Base-by-base conservation (phyloP, 139 green algal species). In the Asterochloris sp. region DNA sequence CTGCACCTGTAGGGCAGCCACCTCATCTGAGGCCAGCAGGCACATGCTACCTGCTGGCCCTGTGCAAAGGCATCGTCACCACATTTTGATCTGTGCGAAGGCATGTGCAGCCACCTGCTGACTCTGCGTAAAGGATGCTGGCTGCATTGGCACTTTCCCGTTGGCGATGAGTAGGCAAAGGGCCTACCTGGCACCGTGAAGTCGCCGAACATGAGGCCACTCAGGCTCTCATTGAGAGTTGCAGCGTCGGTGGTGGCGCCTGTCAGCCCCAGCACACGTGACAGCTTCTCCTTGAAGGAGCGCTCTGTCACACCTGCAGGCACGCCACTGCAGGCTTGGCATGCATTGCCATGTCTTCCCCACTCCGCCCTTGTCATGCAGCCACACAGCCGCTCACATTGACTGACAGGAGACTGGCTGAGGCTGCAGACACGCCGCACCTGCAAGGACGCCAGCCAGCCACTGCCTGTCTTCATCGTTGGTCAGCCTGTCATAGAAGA, bases 401-500 rank as follows among this genome's bases (percentile, higher is more conserved):
- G 19, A 68, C 0, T 54, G 13, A 28, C 38, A 62, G 16, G 60
- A 24, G 10, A 17, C 19, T 80, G 69, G 76, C 75, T 90, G 88
- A 28, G 89, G 79, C n/a, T 85, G 83, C 14, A 16, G n/a, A 17
- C 74, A 54, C 68, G 13, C 10, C 67, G 60, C 69, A 74, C 61
- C n/a, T 88, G 60, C 79, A 76, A 82, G 71, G 47, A 75, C 71
- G 10, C 24, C 26, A 38, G 82, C 80, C 78, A 94, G 95, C 90
- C 92, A 95, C n/a, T 84, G 71, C 83, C 92, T 92, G 90, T 98
- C 94, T 71, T 93, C 88, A 21, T 87, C 69, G 83, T 92, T 93
- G 79, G 95, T 93, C 28, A 98, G 87, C 14, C 93, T 84, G 85
- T 98, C 94, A 77, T 96, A 89, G 89, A 98, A 90, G 69, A 91